Evolutionary conservation across 2,329 filamentous ascomycete genomes (phyloP).

Genomic region (Aspergillus melleus): DNA sequence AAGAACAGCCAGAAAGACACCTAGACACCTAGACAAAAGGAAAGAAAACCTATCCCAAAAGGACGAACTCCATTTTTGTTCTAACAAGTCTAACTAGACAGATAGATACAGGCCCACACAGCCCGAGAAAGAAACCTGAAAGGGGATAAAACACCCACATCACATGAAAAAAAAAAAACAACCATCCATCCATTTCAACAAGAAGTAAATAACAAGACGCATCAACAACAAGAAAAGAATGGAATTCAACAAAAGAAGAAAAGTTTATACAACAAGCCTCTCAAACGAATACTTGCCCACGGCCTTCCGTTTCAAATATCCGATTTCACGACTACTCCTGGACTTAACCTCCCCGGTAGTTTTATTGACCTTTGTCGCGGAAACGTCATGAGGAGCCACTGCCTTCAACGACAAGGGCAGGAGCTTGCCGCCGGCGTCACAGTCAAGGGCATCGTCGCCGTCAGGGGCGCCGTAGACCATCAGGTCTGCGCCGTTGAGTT

Average conservation of each 20-base stretch:
- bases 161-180: too few species aligned
- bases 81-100: too few species aligned
- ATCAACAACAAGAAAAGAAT: neutral
- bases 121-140: too few species aligned
- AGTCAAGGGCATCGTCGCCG: constrained; percentile 30
- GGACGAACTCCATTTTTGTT: too few species aligned
- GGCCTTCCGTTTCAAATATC: constrained; percentile 74
- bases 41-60: too few species aligned
- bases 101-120: too few species aligned
- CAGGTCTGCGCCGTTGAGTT: constrained; percentile 42
- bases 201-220: too few species aligned
- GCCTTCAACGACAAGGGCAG: constrained; percentile 74
- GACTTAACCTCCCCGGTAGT: constrained; percentile 69
- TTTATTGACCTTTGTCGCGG: constrained; percentile 53
- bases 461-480: constrained; percentile 31
- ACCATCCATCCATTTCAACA: too few species aligned
- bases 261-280: constrained; percentile 63
- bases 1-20: too few species aligned
- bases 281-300: constrained; percentile 83
- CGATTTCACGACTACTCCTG: constrained; percentile 71
- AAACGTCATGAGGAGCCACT: constrained; percentile 41
- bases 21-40: too few species aligned
- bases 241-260: neutral
- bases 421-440: constrained; percentile 43
- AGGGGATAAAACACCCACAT: neutral